Conservation (phyloP, 1,139 yeast species). For the Nakaseomyces bracarensis region DNA sequence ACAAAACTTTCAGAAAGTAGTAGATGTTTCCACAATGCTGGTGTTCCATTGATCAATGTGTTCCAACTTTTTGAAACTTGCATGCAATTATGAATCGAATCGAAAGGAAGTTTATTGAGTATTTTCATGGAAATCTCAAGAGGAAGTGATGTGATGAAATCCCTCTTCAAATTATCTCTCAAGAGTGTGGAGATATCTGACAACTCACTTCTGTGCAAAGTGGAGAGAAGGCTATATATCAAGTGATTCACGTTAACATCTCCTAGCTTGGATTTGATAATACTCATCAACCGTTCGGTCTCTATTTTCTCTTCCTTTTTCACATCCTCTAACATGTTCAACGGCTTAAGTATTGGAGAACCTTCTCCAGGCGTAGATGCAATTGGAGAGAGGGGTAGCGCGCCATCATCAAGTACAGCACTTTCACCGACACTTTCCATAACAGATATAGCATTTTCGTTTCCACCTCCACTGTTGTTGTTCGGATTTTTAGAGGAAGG, state of each 20-base stretch:
- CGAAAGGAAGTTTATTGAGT: slow-evolving; percentile 56
- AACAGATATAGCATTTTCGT: neutral
- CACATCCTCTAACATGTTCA: slow-evolving; percentile 7
- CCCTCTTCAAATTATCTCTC: slow-evolving; percentile 58
- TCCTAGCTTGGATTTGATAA: neutral
- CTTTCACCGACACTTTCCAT: neutral
- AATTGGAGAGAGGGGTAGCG: slow-evolving; percentile 26
- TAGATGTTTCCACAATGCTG: slow-evolving; percentile 52
- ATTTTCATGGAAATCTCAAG: slow-evolving; percentile 65
- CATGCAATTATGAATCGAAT: slow-evolving; percentile 53
- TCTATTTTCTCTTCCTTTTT: slow-evolving; percentile 6
- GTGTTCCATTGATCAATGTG: slow-evolving; percentile 47
- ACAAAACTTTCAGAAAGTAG: slow-evolving; percentile 49
- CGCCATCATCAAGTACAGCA: slow-evolving; percentile 15
- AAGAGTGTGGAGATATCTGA: slow-evolving; percentile 58
- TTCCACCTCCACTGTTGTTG: neutral
- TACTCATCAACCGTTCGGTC: slow-evolving; percentile 7
- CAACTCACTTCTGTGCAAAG: slow-evolving; percentile 57
- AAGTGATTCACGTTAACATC: slow-evolving; percentile 23
- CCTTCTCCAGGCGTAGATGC: slow-evolving; percentile 23
- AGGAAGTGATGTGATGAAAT: slow-evolving; percentile 64
- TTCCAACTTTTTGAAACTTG: slow-evolving; percentile 69
- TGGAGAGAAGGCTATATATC: slow-evolving; percentile 57
- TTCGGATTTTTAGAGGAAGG: too few species aligned
- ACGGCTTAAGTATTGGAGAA: slow-evolving; percentile 11